Conservation (phyloP, 1,139 yeast genomes). For the Yamadazyma friedrichii region DNA sequence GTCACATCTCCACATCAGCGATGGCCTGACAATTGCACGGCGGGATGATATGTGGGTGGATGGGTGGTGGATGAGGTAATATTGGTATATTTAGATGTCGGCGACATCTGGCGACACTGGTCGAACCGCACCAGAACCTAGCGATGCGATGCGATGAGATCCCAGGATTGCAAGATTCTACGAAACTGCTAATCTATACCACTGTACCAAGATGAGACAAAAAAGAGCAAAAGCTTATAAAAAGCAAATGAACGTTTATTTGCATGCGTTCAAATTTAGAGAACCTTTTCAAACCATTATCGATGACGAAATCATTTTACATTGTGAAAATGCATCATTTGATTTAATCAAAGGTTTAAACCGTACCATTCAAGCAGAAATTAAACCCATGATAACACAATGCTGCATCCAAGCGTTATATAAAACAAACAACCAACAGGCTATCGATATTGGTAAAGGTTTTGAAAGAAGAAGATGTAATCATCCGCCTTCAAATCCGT, state of each 20-base stretch:
- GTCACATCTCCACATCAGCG: no score
- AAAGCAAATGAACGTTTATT: conserved; percentile 84
- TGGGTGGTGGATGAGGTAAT: no score
- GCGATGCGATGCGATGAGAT: conserved; percentile 1
- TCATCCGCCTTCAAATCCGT: conserved; percentile 59
- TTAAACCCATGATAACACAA: conserved; percentile 94
- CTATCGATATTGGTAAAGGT: conserved; percentile 74
- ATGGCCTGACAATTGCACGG: no score
- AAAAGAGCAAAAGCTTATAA: conserved; percentile 93
- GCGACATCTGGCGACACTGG: no score
- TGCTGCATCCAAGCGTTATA: conserved; percentile 90
- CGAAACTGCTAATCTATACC: no score
- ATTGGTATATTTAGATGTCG: no score
- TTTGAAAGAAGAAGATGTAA: conserved; percentile 74
- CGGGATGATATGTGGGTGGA: no score
- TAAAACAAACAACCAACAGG: conserved; percentile 63
- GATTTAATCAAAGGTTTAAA: conserved; percentile 76
- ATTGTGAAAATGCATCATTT: conserved; percentile 63
- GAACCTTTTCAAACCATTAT: conserved; percentile 89
- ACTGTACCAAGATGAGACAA: conserved; percentile 68
- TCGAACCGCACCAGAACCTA: no score
- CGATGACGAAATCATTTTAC: conserved; percentile 74
- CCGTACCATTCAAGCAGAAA: conserved; percentile 80
- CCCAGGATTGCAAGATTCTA: no score
- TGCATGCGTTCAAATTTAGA: conserved; percentile 85